Evolutionary conservation across 148 eudicot species (phyloP), one percentile per base, ranked within the genome.

Genomic region (Cornus suecica): DNA sequence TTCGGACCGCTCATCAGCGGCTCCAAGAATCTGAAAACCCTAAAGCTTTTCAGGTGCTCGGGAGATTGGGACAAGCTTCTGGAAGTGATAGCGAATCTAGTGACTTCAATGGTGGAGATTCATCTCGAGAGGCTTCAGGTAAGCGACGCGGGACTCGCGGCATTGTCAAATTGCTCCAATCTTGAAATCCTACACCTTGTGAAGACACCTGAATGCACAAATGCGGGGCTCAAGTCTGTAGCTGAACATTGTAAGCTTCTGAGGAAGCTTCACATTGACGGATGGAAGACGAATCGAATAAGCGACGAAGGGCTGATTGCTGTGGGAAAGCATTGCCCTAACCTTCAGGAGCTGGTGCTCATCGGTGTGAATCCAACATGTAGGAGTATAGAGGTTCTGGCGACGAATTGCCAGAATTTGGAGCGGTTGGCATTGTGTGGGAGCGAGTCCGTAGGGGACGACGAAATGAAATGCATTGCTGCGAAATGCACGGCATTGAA

Each of bases 111-210:
- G 65, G 80, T 81, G 22, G 91, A 88, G 78, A 66, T 88, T 54
- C 91, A 88, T 73, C 77, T 88, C 5, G 91, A 88, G 85, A 82
- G 77, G 85, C 78, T 86, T 76, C 91, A 86, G 82, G 91, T 86
- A 15, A 84, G 88, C 65, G 88, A 88, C 63, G 31, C 29, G n/a
- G 91, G 91, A 0, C 69, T 86, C 8, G 23, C 66, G 0, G 84
- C 91, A 5, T 25, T 88, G 14, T 73, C 88, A 3, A 79, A 73
- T 8, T 88, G 87, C 75, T 51, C 60, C 37, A 71, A 81, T 76
- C 70, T 88, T 27, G 89, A 88, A 68, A 81, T 88, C 27, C 45
- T 88, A 73, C 89, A 86, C 58, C 76, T 88, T 30, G 84, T 86
- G 61, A 88, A 86, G 61, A 83, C 88, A 8, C 91, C 91, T 27